These are phyloP conservation scores for Akanthomyces lecanii DNA, from an alignment of 2,329 filamentous ascomycete genomes.

Conservation along the genomic window DNA sequence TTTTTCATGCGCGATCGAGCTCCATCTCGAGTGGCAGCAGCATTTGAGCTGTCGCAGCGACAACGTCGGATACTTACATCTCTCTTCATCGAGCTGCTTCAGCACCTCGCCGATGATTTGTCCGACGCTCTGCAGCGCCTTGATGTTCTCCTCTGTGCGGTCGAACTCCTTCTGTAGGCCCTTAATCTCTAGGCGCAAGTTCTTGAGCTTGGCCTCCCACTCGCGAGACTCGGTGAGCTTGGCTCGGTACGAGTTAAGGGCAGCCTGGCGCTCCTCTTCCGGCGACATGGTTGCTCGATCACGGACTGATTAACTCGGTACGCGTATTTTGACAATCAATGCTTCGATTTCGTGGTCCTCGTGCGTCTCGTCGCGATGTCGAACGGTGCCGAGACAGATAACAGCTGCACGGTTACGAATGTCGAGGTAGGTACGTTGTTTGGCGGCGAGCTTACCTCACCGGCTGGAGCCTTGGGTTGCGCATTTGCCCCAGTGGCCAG, in stretches of 20 bases:
- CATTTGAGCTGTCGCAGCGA: neutral
- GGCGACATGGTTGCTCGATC: conserved; percentile 41
- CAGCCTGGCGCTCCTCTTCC: conserved; percentile 60
- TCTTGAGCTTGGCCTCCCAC: conserved; percentile 98
- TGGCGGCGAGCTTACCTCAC: conserved; percentile 37
- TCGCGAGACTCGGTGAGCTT: conserved; percentile 92
- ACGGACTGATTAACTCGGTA: conserved; percentile 5
- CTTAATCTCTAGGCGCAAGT: conserved; percentile 91
- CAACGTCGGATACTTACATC: conserved; percentile 62
- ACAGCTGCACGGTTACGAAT: conserved; percentile 5
- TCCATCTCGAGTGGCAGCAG: too few relatives aligned
- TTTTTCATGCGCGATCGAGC: conserved; percentile 21
- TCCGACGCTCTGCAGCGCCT: conserved; percentile 95
- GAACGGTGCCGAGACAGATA: neutral
- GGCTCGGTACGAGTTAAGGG: conserved; percentile 71
- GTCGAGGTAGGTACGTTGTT: conserved; percentile 10
- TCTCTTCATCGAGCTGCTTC: conserved; percentile 97
- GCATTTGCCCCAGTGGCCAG: conserved; percentile 11
- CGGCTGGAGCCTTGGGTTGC: conserved; percentile 29
- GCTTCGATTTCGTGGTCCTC: neutral
- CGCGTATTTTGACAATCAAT: neutral
- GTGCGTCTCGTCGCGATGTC: neutral
- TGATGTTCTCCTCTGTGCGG: conserved; percentile 98
- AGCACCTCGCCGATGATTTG: conserved; percentile 99
- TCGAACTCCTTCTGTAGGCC: conserved; percentile 92